Evolutionary conservation across 768 basidiomycete genomes (phyloP).

Genomic region (Collybiopsis confluens): DNA sequence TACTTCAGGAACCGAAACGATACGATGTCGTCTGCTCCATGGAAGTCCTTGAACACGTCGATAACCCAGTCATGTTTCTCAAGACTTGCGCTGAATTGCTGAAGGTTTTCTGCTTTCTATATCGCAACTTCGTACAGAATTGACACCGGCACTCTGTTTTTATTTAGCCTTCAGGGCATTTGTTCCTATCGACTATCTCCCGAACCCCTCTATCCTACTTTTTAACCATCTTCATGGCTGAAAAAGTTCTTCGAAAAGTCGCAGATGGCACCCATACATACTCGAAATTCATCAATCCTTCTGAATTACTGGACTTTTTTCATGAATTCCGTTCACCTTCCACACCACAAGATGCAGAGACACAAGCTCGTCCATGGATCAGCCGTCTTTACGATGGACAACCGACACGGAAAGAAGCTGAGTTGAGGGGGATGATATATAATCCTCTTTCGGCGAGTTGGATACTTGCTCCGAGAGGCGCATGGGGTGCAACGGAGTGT

Average conservation of each 20-base stretch:
- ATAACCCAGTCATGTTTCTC: conserved; percentile 84
- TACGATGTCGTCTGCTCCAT: conserved; percentile 95
- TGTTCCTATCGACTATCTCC: conserved; percentile 93
- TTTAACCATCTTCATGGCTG: conserved; percentile 73
- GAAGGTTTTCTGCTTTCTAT: conserved; percentile 55
- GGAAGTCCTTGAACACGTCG: conserved; percentile 98
- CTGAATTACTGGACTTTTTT: conserved; percentile 84
- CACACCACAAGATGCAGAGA: background rate
- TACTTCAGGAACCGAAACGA: conserved; percentile 57
- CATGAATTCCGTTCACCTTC: conserved; percentile 40
- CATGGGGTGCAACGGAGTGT: conserved; percentile 46
- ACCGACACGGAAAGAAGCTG: conserved; percentile 65
- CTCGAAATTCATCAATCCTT: conserved; percentile 84
- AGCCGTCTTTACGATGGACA: conserved; percentile 41
- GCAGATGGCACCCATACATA: conserved; percentile 87
- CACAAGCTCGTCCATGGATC: conserved; percentile 51
- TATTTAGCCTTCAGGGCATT: conserved; percentile 87
- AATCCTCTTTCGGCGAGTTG: conserved; percentile 67
- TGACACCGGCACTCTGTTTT: background rate
- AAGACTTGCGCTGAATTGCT: conserved; percentile 77
- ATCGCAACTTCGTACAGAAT: background rate
- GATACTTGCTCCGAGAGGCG: conserved; percentile 60
- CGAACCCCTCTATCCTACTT: conserved; percentile 75
- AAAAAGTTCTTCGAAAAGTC: conserved; percentile 77
- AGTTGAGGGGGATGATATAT: conserved; percentile 77